Conservation (phyloP, 2,329 filamentous ascomycete species). For the Fusarium abutilonis region DNA sequence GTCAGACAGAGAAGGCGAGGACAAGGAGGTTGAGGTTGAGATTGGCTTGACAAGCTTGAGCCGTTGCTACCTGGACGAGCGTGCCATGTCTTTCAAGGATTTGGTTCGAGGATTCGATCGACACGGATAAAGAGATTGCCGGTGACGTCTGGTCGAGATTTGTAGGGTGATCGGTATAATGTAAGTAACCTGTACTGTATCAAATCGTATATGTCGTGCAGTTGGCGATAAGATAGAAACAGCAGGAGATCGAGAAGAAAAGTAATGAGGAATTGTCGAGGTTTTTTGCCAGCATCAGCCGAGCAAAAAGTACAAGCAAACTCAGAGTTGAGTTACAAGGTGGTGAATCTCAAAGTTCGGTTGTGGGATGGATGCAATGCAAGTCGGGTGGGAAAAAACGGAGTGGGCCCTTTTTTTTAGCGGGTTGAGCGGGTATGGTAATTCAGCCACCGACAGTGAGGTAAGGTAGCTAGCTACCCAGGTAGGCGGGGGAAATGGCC, state of each 20-base stretch:
- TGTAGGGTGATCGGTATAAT: not conserved
- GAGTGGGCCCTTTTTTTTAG: conserved; percentile 10
- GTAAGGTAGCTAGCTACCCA: not conserved
- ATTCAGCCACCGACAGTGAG: conserved; percentile 31
- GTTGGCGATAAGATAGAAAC: not conserved
- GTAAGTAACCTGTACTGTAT: not conserved
- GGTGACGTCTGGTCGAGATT: not conserved
- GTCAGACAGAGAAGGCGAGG: conserved; percentile 23
- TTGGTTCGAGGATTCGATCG: not conserved
- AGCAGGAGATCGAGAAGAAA: no score
- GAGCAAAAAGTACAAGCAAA: conserved; percentile 7
- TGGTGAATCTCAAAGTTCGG: conserved; percentile 12
- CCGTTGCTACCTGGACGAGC: conserved; percentile 25
- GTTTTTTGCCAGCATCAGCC: conserved; percentile 1
- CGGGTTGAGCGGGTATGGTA: conserved; percentile 30
- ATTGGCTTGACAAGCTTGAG: conserved; percentile 31
- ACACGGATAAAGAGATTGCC: not conserved
- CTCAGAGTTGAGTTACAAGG: conserved; percentile 5
- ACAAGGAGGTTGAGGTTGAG: conserved; percentile 14
- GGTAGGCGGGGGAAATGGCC: not conserved
- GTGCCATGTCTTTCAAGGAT: conserved; percentile 38
- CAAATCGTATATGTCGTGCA: conserved; percentile 7
- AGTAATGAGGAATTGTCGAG: not conserved
- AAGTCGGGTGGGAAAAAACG: not conserved
- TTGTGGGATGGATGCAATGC: conserved; percentile 13